These are phyloP conservation scores for Penicillium canescens DNA, from an alignment of 495 filamentous ascomycete species.

Conservation along the genomic window DNA sequence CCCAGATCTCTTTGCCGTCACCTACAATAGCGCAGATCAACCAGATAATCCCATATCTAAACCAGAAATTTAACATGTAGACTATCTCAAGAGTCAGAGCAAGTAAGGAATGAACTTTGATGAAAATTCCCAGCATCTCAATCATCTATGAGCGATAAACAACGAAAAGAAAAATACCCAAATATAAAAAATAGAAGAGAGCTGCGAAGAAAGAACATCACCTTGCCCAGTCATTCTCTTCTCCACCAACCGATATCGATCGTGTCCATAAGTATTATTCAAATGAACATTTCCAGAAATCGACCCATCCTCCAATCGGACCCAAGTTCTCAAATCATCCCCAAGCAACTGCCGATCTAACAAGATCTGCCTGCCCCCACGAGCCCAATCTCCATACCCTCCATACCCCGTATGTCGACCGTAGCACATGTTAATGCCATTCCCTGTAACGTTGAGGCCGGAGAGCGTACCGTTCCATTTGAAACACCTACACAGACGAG, in stretches of 20 bases:
- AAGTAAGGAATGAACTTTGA: no score
- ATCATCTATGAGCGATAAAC: neutral
- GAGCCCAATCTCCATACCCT: conserved; percentile 65
- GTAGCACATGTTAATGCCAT: conserved; percentile 58
- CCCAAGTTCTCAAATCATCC: conserved; percentile 13
- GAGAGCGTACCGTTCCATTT: conserved; percentile 28
- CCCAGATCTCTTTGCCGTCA: no score
- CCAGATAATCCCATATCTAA: no score
- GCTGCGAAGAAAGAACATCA: neutral
- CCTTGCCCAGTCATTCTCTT: neutral
- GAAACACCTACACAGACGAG: conserved; percentile 23
- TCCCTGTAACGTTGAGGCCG: conserved; percentile 31
- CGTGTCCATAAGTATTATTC: conserved; percentile 20
- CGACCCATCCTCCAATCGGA: conserved; percentile 18
- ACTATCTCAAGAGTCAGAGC: no score
- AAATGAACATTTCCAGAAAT: conserved; percentile 17
- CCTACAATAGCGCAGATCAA: no score
- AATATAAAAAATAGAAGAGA: neutral
- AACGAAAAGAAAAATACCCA: neutral
- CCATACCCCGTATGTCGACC: conserved; percentile 67
- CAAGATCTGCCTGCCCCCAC: conserved; percentile 45
- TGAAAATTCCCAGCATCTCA: neutral
- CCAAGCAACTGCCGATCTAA: conserved; percentile 6
- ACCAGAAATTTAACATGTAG: no score
- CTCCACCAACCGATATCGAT: conserved; percentile 7